Percentiles rank a stretch among this genome's conserved stretches.
Conservation (phyloP, 305 asterid genomes). For the Fraxinus floribunda region DNA sequence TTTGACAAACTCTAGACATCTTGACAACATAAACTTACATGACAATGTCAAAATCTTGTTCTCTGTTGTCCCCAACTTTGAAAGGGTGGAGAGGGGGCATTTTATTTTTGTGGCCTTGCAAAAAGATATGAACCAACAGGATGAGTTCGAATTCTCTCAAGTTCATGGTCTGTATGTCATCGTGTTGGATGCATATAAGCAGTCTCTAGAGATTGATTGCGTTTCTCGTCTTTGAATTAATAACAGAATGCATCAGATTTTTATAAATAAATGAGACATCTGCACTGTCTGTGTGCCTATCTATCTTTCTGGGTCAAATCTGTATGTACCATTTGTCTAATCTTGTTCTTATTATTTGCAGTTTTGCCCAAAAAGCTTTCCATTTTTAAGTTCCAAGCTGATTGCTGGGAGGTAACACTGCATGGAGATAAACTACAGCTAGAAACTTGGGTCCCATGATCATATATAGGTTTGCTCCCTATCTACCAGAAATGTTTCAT, state of each 20-base stretch:
- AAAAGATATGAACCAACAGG: background rate
- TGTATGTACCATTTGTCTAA: background rate
- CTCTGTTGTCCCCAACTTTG: background rate
- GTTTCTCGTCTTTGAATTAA: background rate
- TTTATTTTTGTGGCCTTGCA: background rate
- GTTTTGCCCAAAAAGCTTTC: conserved; percentile 72
- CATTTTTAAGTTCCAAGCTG: conserved; percentile 67
- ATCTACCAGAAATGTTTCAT: background rate
- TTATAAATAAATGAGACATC: background rate
- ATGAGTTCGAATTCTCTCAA: background rate
- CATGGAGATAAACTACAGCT: conserved; percentile 62
- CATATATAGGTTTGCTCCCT: background rate
- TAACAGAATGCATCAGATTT: background rate
- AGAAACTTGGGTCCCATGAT: conserved; percentile 55
- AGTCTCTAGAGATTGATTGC: background rate
- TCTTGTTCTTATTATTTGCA: conserved; percentile 29
- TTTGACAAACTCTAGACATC: background rate
- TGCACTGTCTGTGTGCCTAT: background rate
- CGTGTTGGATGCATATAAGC: background rate
- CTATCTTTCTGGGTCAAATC: background rate
- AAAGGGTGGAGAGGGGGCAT: background rate
- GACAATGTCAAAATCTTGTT: background rate
- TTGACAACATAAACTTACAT: background rate
- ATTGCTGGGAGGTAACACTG: conserved; percentile 78
- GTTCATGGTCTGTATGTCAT: background rate